Base-by-base conservation (phyloP, 2,329 filamentous ascomycete species). In the Colletotrichum acutatum region DNA sequence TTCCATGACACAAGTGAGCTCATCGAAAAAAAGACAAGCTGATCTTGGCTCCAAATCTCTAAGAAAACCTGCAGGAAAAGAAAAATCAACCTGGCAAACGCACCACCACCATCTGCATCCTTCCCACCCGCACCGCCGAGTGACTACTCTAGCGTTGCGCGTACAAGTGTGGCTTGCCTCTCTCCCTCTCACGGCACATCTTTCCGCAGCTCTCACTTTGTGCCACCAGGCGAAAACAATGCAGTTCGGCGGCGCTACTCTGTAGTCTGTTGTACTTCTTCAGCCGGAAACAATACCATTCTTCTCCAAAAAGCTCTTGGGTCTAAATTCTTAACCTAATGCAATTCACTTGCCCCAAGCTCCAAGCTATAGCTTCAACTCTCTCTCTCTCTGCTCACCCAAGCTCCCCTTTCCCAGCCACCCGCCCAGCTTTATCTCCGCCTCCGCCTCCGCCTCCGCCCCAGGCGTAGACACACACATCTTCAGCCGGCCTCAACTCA, bases 81-180 rank as follows among this genome's bases (percentile, higher is more conserved):
- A 52, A 19, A 8, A 53, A 52, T 12, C n/a, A 34, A 12, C 32
- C 34, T 37, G 30, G 22, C 26, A 34, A 49, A 11, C 19, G 12
- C 26, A 22, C 46, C 12, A 19, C 59, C 26, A 49, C 34, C 58
- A 9, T 49, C 37, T 24, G 24, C 59, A 26, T 60, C 57, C 34
- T 60, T 46, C 42, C 42, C 42, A 49, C 19, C 34, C 14, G 32
- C 57, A 42, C 57, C 57, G 58, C 58, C 58, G 22, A 32, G 22
- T 37, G 16, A 26, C 42, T 26, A 46, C 49, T n/a, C 19, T 63
- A 53, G 42, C 60, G 42, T 49, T 34, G 42, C 42, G 60, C 28
- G n/a, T 53, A 52, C 60, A 8, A 53, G 60, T 63, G 42, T 62
- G 59, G 42, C 59, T 62, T 62, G 59, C 28, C 42, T 12, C 16